Conservation (phyloP, 495 filamentous ascomycete species). For the Immersiella caudata region DNA sequence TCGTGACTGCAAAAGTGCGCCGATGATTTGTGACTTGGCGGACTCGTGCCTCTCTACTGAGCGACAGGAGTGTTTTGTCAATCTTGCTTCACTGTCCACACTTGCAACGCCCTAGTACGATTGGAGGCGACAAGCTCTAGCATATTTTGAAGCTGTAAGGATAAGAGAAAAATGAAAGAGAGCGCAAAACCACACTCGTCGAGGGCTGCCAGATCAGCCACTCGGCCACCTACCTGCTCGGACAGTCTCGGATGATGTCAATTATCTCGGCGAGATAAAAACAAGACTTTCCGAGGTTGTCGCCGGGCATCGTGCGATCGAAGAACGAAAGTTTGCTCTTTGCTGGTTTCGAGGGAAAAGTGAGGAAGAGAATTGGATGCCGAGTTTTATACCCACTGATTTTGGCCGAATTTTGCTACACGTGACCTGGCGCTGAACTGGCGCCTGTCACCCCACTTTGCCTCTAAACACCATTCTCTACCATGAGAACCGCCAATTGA, state of each 20-base stretch:
- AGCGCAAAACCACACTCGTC: neutral
- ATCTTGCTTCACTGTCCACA: constrained; percentile 61
- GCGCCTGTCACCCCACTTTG: constrained; percentile 4
- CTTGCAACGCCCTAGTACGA: constrained; percentile 47
- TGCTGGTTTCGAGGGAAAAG: neutral
- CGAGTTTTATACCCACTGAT: neutral
- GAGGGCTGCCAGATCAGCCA: neutral
- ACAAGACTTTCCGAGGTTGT: neutral
- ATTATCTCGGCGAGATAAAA: neutral
- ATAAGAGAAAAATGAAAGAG: neutral
- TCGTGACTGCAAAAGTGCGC: constrained; percentile 16
- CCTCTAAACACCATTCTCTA: constrained; percentile 12
- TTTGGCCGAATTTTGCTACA: constrained; percentile 20
- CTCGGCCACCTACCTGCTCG: neutral
- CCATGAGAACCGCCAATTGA: neutral
- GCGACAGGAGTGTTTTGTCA: constrained; percentile 28
- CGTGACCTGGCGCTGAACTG: constrained; percentile 33
- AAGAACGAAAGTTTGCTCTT: neutral
- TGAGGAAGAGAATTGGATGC: neutral
- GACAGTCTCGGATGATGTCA: neutral
- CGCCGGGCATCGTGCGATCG: neutral
- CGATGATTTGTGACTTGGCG: constrained; percentile 28
- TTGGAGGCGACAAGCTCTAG: constrained; percentile 56
- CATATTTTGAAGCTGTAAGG: constrained; percentile 39
- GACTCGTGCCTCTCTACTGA: constrained; percentile 27